Evolutionary conservation across 139 green algal genomes (phyloP).

Genomic region (Klebsormidium nitens): DNA sequence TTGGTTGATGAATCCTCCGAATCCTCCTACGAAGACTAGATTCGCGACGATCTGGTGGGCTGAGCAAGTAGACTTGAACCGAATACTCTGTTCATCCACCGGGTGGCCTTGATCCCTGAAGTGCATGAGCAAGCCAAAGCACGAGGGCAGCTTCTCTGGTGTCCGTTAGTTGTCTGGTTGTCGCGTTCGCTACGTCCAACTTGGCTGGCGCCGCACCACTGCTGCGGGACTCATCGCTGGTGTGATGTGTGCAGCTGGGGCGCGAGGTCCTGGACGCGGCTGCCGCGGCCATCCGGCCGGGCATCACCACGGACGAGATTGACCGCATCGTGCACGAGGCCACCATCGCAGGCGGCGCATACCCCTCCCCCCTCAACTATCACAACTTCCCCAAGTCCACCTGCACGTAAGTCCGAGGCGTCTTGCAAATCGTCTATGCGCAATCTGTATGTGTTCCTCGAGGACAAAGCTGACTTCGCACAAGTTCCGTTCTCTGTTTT

Average conservation of each 20-base stretch:
- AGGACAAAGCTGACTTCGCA: no score
- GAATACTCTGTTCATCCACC: conserved; percentile 5
- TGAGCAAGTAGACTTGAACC: neutral
- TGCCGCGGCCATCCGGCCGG: conserved; percentile 59
- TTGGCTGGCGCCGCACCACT: neutral
- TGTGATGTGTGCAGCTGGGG: conserved; percentile 36
- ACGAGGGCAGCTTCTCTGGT: neutral
- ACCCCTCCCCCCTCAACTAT: conserved; percentile 89
- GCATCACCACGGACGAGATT: conserved; percentile 91
- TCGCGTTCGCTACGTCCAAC: neutral
- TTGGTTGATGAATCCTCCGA: no score
- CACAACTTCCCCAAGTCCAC: conserved; percentile 92
- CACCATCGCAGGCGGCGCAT: conserved; percentile 68
- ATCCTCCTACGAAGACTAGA: neutral
- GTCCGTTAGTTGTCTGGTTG: neutral
- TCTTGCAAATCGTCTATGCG: neutral
- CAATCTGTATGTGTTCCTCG: neutral
- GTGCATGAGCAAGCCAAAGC: neutral
- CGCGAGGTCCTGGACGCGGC: conserved; percentile 76
- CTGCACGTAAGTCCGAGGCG: conserved; percentile 65
- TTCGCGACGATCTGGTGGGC: neutral
- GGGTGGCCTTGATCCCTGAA: no score
- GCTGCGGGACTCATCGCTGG: neutral
- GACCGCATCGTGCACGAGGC: conserved; percentile 85
- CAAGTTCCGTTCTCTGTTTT: no score